Evolutionary conservation across 371 early-diverging fungal genomes (phyloP).

Genomic region (Thermomucor indicae-seudaticae): DNA sequence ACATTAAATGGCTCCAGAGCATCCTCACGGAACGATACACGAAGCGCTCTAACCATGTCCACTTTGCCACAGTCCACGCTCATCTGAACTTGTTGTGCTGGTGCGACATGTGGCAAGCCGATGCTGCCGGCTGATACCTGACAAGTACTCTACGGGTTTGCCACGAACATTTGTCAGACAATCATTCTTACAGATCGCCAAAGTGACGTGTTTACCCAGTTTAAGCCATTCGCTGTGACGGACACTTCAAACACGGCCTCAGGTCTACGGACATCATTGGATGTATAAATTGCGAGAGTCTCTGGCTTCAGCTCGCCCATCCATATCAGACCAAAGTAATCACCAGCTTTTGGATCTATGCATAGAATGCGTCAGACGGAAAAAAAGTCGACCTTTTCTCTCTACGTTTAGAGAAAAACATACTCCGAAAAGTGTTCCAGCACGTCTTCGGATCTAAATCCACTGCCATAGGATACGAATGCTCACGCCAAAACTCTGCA

Average conservation of each 20-base stretch:
- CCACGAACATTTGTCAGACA: neutral
- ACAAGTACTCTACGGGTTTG: neutral
- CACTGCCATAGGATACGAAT: conserved; percentile 50
- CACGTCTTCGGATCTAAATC: conserved; percentile 52
- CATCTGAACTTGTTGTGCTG: neutral
- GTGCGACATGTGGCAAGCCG: neutral
- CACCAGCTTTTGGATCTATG: conserved; percentile 21
- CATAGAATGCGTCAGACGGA: neutral
- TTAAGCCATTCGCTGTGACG: conserved; percentile 16
- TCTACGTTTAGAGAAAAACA: neutral
- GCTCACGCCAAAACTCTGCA: conserved; percentile 36
- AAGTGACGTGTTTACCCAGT: conserved; percentile 17
- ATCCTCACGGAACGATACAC: conserved; percentile 18
- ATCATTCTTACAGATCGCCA: neutral
- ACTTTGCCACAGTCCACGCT: neutral
- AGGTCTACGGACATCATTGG: conserved; percentile 14
- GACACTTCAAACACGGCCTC: conserved; percentile 20
- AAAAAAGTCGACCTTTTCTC: neutral
- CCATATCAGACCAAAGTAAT: conserved; percentile 47
- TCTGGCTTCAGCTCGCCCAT: conserved; percentile 23
- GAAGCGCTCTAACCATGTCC: conserved; percentile 17
- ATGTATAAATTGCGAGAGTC: conserved; percentile 19
- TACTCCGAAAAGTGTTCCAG: conserved; percentile 50
- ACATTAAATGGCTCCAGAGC: conserved; percentile 26
- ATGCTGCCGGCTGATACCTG: neutral